Conservation (phyloP, 805 yeast species). For the Kodamaea fukazawae region DNA sequence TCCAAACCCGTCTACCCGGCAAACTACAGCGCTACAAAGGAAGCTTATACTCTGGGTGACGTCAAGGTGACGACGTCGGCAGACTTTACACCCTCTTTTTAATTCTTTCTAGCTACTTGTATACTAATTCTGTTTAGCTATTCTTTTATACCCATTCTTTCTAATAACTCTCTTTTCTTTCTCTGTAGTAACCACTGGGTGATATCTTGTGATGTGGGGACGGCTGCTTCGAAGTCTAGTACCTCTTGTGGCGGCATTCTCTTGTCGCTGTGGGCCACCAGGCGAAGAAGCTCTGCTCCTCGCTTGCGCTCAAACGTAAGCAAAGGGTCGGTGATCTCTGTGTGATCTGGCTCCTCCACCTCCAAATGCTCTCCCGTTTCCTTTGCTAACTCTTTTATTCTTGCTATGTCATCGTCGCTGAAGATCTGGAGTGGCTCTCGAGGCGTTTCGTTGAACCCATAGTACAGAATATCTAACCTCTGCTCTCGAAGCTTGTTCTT, state of each 20-base stretch:
- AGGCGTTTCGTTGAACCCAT: slow-evolving; percentile 6
- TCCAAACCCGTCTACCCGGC: slow-evolving; percentile 56
- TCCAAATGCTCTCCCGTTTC: slow-evolving; percentile 2
- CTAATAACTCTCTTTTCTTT: slow-evolving; percentile 42
- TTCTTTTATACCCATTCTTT: slow-evolving; percentile 26
- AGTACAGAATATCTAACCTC: slow-evolving; percentile 5
- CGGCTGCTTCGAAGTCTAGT: slow-evolving; percentile 19
- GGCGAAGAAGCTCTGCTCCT: slow-evolving; percentile 18
- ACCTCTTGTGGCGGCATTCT: slow-evolving; percentile 12
- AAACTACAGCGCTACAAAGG: slow-evolving; percentile 21
- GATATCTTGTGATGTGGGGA: slow-evolving; percentile 40
- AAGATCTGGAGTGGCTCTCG: slow-evolving; percentile 16
- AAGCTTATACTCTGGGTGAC: neutral
- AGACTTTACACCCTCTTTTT: neutral
- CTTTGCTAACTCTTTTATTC: neutral
- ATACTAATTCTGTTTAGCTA: neutral
- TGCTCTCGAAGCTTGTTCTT: slow-evolving; percentile 8
- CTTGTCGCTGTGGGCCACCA: slow-evolving; percentile 6
- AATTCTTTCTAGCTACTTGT: neutral
- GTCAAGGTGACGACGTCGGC: neutral
- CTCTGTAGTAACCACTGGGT: slow-evolving; percentile 45
- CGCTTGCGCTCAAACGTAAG: slow-evolving; percentile 27
- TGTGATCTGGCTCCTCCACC: neutral
- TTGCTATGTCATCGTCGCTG: slow-evolving; percentile 3
- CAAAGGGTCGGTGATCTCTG: slow-evolving; percentile 17